Percentiles rank a stretch among this genome's conserved stretches.
These are phyloP conservation scores for Hordeum marinum DNA, from an alignment of 176 grass and related monocot species.

Conservation along the genomic window DNA sequence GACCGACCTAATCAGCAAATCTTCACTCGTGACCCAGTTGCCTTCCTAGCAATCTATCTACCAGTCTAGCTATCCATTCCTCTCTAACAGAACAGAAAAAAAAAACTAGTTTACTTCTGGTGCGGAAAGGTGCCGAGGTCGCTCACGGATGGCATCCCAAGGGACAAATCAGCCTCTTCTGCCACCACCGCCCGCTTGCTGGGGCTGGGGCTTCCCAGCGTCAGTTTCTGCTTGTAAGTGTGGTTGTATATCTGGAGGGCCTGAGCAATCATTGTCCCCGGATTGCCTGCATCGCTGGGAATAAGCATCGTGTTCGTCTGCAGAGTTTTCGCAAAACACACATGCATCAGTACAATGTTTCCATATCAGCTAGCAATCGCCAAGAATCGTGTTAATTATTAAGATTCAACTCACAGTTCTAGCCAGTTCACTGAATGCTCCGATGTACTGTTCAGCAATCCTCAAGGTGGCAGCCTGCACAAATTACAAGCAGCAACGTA, in stretches of 20 bases:
- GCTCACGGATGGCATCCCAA: background rate
- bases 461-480: constrained; percentile 69
- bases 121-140: background rate
- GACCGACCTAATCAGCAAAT: background rate
- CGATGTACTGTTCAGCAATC: constrained; percentile 86
- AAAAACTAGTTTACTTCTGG: background rate
- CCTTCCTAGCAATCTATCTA: too few species aligned
- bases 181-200: background rate
- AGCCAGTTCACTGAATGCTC: constrained; percentile 57
- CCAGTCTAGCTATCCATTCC: background rate
- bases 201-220: background rate
- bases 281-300: constrained; percentile 47
- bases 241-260: constrained; percentile 66
- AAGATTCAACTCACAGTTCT: constrained; percentile 44
- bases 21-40: background rate
- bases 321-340: background rate
- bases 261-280: constrained; percentile 65
- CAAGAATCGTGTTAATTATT: background rate
- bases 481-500: background rate
- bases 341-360: background rate
- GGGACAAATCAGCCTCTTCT: background rate
- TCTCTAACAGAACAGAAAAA: background rate
- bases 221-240: constrained; percentile 19
- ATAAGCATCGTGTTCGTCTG: constrained; percentile 73
- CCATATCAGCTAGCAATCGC: background rate